Base-by-base conservation (phyloP, 805 yeast species). In the Candida glaebosa region DNA sequence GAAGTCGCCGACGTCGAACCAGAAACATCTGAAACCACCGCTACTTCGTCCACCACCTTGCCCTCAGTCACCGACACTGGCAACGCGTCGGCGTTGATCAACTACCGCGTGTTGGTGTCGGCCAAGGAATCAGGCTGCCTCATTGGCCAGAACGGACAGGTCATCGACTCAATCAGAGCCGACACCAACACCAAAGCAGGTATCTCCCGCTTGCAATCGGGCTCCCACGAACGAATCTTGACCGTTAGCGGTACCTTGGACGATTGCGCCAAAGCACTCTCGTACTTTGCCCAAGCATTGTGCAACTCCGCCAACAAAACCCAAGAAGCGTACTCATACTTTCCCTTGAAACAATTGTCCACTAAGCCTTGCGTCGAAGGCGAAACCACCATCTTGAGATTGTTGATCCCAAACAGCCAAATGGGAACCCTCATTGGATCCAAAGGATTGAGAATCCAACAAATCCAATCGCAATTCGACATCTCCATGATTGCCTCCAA, bases 391-490 rank as follows among this genome's bases (percentile, higher is more conserved):
- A 70, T 78, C 26, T 61, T 88, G 53, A 75, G 96, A 56, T 69
- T 89, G 35, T 69, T 89, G 47, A 73, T 88, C 44, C 88, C 96
- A 31, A 87, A 88, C 61, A 74, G 82, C 39, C 96, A 87, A 59
- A 81, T 88, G 79, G 96, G 96, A 31, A 81, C 95, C 6, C 76
- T 89, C 35, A 88, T 89, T 57, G 96, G 96, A 39, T 79, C 84
- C 43, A 85, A 78, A 46, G 96, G 96, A 40, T 67, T 72, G 9
- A 76, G 89, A 57, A 89, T 89, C 57, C 88, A 87, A 67, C 74
- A 82, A 31, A 77, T 88, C 45, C 93, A 86, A 65, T 82, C 80
- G 45, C 67, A 65, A 24, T 82, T 70, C 59, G 69, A 75, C 41
- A 87, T 89, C 39, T 82, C 84, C 57, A 84, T 89, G 78, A 88